Base-by-base conservation (phyloP, 2,329 filamentous ascomycete genomes). In the Cladosporium sp. region DNA sequence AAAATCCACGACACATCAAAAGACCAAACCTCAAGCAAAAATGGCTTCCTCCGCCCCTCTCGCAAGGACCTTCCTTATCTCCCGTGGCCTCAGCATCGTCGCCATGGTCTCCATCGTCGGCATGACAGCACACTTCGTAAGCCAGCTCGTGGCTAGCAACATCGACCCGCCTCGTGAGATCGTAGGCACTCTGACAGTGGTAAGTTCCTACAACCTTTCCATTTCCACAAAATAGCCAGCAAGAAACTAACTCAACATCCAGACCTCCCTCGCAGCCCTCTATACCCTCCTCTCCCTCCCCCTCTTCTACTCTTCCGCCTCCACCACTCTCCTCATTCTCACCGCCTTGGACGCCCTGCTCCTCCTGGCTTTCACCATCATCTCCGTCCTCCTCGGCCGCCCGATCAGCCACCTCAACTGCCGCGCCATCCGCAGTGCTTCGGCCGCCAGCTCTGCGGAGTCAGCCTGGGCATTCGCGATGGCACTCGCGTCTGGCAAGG, bases 361-460 rank as follows among this genome's bases (percentile, higher is more conserved):
- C 51, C 85, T 95, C 63, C 85, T 96, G 66, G 91, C 91, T 18
- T 86, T 92, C 70, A 88, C 93, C 67, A 88, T 94, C 65, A 86
- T 95, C 13, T 87, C 91, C 1, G 88, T 91, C 63, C 85, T 91
- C 5, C 84, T 97, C 58, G 93, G 93, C 71, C 90, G 89, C 73
- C 93, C 92, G 0, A 84, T 97, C 30, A 91, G 90, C 34, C 90
- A 89, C 77, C 85, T 95, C 48, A 85, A 89, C 72, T 97, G 93
- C 82, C 83, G 82, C 34, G 76, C 81, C 36, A 80, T 88, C 58
- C 82, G 80, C 36, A 79, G 82, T 43, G 73, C 80, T 0, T 78
- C 79, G 26, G 79, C 79, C 11, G 77, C 80, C 18, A 77, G 77
- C 14, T 81, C 83, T 34, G 76, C 79, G 0, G 69, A 75, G 21